Conservation (phyloP, 345 rosid species). For the Salix brachista region DNA sequence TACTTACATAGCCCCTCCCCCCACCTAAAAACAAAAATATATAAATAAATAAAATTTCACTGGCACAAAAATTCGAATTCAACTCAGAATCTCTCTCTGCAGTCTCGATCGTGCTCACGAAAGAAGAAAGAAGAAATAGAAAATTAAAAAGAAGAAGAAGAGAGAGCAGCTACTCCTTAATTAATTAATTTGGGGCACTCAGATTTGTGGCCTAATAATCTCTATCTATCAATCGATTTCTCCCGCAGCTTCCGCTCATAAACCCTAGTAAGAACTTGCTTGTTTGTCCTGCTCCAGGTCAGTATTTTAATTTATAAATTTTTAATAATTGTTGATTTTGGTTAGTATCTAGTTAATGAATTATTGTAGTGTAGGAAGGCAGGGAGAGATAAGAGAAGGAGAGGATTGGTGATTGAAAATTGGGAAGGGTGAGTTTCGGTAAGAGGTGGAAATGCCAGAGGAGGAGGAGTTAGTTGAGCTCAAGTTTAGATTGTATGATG, state of each 20-base stretch:
- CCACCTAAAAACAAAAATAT: too few species aligned
- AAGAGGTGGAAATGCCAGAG: conserved; percentile 46
- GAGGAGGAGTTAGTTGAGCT: conserved; percentile 77
- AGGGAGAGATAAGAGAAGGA: not conserved
- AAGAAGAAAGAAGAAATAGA: not conserved
- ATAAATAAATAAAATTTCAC: not conserved
- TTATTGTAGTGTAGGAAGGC: not conserved
- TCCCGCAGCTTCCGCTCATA: not conserved
- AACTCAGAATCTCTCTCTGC: not conserved
- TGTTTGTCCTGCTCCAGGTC: too few species aligned
- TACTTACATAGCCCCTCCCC: not conserved
- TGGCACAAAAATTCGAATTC: not conserved
- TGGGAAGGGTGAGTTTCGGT: not conserved
- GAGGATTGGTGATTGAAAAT: not conserved
- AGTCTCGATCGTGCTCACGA: not conserved
- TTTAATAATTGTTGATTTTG: not conserved
- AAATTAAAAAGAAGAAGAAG: too few species aligned
- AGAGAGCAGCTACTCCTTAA: not conserved
- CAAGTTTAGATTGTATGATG: conserved; percentile 85
- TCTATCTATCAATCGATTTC: not conserved
- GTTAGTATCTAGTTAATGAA: not conserved
- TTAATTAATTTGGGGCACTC: not conserved
- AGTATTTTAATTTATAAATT: too few species aligned
- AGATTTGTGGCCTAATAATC: not conserved
- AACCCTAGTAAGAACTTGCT: conserved; percentile 3